Evolutionary conservation across 257 asterid genomes (phyloP), one percentile per base, ranked within the genome.

Genomic region (Nemophila menziesii): DNA sequence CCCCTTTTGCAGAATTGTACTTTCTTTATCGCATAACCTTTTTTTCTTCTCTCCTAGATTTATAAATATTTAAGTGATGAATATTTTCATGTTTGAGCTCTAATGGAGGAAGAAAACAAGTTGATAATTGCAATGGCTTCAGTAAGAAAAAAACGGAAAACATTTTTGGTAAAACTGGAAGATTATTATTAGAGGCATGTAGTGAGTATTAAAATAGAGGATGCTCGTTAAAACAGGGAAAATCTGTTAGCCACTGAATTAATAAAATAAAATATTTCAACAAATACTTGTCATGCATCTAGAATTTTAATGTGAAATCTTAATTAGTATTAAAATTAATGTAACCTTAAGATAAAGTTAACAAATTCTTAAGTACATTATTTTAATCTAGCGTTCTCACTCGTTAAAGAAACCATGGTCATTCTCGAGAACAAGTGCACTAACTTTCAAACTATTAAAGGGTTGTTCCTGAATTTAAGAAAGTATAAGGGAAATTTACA

Each of bases 31-130:
- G 26, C 11, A 34, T 50, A 41, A 22, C 21, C 67, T 64, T 59
- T 55, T 38, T 44, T 48, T 55, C 67, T 55, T 63, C 61, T 22
- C 27, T 50, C 49, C 57, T 57, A 26, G 29, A 12, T 34, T 22
- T 15, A 39, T n/a, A n/a, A n/a, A 44, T 20, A 34, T 36, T 17
- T 33, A 22, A 46, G 20, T 27, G 16, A 43, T 22, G 47, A 22
- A 54, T 40, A 27, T 27, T 36, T 41, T 47, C 42, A 48, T 46
- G 3, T 11, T 42, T 16, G 6, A 8, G 22, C 4, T 48, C 22
- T 7, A 39, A 26, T 22, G 64, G 58, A 59, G 67, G 66, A 60
- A 59, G 71, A 51, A 50, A 58, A 53, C 56, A 62, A 57, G 66
- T 62, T 15, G 57, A 61, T 59, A 57, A 49, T 47, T 46, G 43